Conservation (phyloP, 257 asterid species). For the Gentiana dahurica region DNA sequence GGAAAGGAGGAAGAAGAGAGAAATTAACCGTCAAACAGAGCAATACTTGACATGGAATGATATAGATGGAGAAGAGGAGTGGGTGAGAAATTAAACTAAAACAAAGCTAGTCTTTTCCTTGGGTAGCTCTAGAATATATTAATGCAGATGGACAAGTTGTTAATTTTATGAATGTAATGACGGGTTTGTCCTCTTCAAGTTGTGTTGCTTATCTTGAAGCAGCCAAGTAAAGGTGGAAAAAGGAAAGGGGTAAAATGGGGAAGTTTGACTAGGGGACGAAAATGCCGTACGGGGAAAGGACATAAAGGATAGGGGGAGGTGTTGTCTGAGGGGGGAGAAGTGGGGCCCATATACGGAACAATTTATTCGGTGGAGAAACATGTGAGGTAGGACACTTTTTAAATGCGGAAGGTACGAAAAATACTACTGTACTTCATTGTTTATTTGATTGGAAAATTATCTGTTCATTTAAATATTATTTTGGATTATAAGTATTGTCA, state of each 20-base stretch:
- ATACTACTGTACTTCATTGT: no score
- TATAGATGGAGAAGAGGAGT: background rate
- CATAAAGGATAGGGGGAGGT: slow-evolving; percentile 4
- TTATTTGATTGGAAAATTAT: no score
- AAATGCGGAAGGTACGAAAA: slow-evolving; percentile 61
- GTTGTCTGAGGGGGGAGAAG: slow-evolving; percentile 26
- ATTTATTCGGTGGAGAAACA: slow-evolving; percentile 68
- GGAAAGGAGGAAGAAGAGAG: slow-evolving; percentile 5
- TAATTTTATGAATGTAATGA: background rate
- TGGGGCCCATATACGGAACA: slow-evolving; percentile 25
- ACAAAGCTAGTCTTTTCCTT: no score
- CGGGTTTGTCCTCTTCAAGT: background rate
- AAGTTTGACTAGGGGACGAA: background rate
- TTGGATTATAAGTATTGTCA: no score
- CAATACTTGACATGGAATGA: no score
- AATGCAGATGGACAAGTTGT: background rate
- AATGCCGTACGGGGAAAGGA: slow-evolving; percentile 19
- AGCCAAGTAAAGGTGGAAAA: background rate
- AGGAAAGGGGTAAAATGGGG: slow-evolving; percentile 1
- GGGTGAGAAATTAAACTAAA: background rate
- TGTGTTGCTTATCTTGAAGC: no score
- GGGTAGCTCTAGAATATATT: no score
- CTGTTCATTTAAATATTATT: no score
- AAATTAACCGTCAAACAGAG: slow-evolving; percentile 26
- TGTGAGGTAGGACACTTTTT: slow-evolving; percentile 74